Evolutionary conservation across 345 rosid species (phyloP), one percentile per base, ranked within the genome.

Genomic region (Euphorbia lathyris): DNA sequence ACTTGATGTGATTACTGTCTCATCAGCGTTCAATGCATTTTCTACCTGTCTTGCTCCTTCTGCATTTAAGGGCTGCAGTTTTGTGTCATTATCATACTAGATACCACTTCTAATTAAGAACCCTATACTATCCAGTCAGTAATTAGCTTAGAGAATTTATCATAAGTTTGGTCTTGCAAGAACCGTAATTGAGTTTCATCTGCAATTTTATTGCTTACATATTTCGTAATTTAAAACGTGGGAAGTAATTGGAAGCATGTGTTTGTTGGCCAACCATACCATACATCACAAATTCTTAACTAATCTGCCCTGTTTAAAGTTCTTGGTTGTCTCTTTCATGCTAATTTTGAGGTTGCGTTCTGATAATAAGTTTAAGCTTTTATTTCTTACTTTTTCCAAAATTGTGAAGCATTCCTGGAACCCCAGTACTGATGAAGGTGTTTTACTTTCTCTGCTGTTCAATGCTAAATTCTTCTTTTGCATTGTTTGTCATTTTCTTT

Each of bases 231-330:
- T 75, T 58, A 65, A 66, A n/a, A 65, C 68, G 68, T 78, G 74
- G 71, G 76, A 78, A 82, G 73, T 65, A 65, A 77, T 72, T 72
- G 71, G 86, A 80, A 86, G 70, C 76, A 73, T 73, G 65, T 78
- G 77, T 81, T 84, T 76, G 88, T 84, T 87, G 81, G 82, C 81
- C 90, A 82, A 85, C 81, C 69, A 7, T 70, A 78, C 69, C 62
- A 40, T 40, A 40, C 43, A 45, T 70, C 45, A 29, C 52, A 68
- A 58, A 58, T 74, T 71, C 72, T 63, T 63, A 40, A 42, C 53
- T 30, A 29, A 32, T 48, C 47, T 70, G 64, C 23, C 7, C 23
- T 5, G 43, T 59, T 59, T 30, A 50, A 51, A 74, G 61, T 62
- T 55, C 11, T 48, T 36, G 65, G 23, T 47, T 30, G 51, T 47